Evolutionary conservation across 75 land plant genomes (phyloP), one percentile per base, ranked within the genome.

Genomic region (Pseudotsuga menziesii): DNA sequence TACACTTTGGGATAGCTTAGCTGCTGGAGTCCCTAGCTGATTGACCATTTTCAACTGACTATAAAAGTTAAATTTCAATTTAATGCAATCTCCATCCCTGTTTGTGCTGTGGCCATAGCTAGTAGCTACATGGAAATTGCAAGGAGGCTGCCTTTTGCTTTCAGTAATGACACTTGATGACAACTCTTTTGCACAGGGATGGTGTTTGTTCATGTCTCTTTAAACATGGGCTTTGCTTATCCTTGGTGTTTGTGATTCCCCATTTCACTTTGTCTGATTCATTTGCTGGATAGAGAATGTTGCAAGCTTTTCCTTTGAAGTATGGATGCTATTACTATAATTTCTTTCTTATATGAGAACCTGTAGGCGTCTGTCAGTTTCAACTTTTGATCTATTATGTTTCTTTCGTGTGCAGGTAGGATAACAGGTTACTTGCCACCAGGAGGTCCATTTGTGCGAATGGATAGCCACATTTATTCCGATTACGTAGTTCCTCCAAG

Each of bases 401-500:
- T 4, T 48, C 41, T n/a, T 4, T 64, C 52, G 26, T 9, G 17
- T 60, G 59, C 85, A 95, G 98, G 98, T 32, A 89, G 87, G 61
- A 93, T 96, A 39, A 93, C 98, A 48, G 80, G 92, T 29, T 96
- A 96, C 78, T 80, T 96, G 82, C 98, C 98, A 56, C 80, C 98
- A 61, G 98, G 98, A 76, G 98, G 98, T 25, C 98, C 98, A 67
- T 93, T 96, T 86, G 97, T 93, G 75, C 87, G 98, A 76, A 96
- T 96, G 98, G 98, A 96, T 77, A 96, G 98, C 75, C 98, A 96
- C 77, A 85, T 96, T 75, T 96, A 96, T 89, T 84, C 97, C 54
- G 94, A 86, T 79, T 96, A 96, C 79, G 92, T 96, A 19, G 98
- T 96, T 79, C 98, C 98, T 35, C 98, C 98, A 57, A 96, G 88